These are phyloP conservation scores for Colletotrichum navitas DNA, from an alignment of 2,329 filamentous ascomycete genomes.

Conservation along the genomic window DNA sequence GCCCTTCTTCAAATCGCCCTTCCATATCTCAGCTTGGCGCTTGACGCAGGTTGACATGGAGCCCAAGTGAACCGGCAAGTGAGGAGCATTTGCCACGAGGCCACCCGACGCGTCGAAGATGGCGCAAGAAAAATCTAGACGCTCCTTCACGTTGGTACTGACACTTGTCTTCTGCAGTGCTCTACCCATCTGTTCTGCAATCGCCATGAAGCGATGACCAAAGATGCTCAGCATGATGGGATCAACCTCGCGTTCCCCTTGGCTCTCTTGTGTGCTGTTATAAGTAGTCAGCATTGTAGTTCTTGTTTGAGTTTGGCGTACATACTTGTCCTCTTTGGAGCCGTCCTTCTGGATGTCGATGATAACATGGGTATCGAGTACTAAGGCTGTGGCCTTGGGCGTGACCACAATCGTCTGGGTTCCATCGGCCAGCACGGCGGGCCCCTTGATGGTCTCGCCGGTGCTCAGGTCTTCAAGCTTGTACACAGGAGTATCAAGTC, in stretches of 20 bases:
- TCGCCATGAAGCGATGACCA: conserved; percentile 86
- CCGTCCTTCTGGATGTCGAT: conserved; percentile 79
- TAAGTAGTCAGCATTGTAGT: conserved; percentile 27
- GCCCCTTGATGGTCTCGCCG: conserved; percentile 80
- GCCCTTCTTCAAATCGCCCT: conserved; percentile 79
- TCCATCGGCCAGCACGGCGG: conserved; percentile 87
- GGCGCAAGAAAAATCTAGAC: conserved; percentile 85
- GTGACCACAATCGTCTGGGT: conserved; percentile 94
- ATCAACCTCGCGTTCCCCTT: conserved; percentile 59
- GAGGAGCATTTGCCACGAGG: conserved; percentile 82
- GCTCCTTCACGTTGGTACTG: conserved; percentile 85
- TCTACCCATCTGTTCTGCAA: conserved; percentile 87
- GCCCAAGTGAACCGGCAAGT: conserved; percentile 84
- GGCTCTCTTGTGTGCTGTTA: conserved; percentile 44
- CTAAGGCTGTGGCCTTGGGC: conserved; percentile 79
- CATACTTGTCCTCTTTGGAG: conserved; percentile 48
- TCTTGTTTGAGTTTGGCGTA: conserved; percentile 40
- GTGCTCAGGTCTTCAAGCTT: conserved; percentile 80
- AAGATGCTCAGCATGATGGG: conserved; percentile 86
- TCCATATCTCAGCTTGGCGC: conserved; percentile 84
- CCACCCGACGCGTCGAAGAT: conserved; percentile 82
- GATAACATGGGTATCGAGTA: conserved; percentile 89
- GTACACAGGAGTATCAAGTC: conserved; percentile 83
- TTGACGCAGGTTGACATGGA: conserved; percentile 87
- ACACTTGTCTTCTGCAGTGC: conserved; percentile 85